Conservation (phyloP, 2,329 filamentous ascomycete genomes). For the Myriosclerotinia curreyana region DNA sequence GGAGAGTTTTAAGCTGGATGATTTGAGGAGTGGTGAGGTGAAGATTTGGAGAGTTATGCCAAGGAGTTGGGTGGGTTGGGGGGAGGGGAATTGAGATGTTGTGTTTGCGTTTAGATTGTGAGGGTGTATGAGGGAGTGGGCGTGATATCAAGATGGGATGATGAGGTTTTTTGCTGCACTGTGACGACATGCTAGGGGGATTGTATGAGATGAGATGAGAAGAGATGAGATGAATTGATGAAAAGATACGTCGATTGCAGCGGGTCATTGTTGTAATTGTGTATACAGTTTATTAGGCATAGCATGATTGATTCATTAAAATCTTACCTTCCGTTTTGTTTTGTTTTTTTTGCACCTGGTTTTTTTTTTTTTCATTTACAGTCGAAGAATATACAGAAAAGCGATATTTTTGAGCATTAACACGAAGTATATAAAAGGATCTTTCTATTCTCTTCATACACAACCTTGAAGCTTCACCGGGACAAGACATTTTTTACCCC, state of each 20-base stretch:
- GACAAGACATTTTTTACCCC: too few species aligned
- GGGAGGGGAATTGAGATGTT: constrained; percentile 5
- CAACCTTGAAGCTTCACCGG: too few species aligned
- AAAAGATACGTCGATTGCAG: constrained; percentile 9
- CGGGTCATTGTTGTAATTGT: constrained; percentile 8
- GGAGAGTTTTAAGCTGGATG: constrained; percentile 91
- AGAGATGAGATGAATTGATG: background rate
- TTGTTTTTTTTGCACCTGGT: background rate
- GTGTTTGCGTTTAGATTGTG: background rate
- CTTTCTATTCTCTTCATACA: too few species aligned
- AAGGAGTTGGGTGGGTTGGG: constrained; percentile 87
- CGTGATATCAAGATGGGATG: constrained; percentile 8
- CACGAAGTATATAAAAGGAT: too few species aligned
- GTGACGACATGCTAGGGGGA: background rate
- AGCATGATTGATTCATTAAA: constrained; percentile 17
- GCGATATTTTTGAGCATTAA: too few species aligned
- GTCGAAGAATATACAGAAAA: too few species aligned
- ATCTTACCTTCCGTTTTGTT: background rate
- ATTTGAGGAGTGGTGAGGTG: constrained; percentile 88
- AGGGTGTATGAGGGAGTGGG: background rate
- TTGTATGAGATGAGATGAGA: background rate
- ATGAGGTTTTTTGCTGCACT: background rate
- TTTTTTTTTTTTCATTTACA: background rate
- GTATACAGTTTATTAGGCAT: constrained; percentile 20
- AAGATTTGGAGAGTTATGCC: constrained; percentile 97